These are phyloP conservation scores for Guyanaporus albipodus DNA, from an alignment of 768 basidiomycete species.

Conservation along the genomic window DNA sequence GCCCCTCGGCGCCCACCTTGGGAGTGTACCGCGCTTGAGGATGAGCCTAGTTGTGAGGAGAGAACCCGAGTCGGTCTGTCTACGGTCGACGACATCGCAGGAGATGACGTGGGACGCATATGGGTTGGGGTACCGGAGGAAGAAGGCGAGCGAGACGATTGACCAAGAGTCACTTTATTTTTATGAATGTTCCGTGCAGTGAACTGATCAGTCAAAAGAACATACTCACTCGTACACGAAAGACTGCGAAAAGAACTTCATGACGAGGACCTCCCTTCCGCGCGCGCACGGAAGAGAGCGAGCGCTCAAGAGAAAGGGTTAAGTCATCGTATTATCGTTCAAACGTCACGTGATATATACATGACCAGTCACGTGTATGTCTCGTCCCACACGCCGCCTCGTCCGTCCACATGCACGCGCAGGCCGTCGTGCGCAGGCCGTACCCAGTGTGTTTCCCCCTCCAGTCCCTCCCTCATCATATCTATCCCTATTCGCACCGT, in stretches of 20 bases:
- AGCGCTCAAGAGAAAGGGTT: no score
- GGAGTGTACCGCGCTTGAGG: conserved; percentile 86
- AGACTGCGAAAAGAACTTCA: conserved; percentile 55
- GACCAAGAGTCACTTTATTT: conserved; percentile 83
- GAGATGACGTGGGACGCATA: conserved; percentile 91
- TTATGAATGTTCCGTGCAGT: no score
- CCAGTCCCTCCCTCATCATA: conserved; percentile 44
- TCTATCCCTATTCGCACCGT: conserved; percentile 41
- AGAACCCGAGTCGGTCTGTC: conserved; percentile 65
- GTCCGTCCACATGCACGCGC: conserved; percentile 43
- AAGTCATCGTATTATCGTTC: no score
- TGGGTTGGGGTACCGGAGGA: conserved; percentile 93
- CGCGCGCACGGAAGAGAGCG: no score
- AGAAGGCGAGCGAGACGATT: conserved; percentile 90
- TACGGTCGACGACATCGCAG: conserved; percentile 91
- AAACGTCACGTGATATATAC: conserved; percentile 7
- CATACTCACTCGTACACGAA: conserved; percentile 57
- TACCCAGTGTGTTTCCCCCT: conserved; percentile 50
- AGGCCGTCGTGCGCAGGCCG: conserved; percentile 77
- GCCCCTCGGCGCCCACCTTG: conserved; percentile 85
- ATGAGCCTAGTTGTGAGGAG: conserved; percentile 87
- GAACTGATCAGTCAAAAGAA: no score
- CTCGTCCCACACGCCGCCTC: conserved; percentile 47
- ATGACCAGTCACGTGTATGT: conserved; percentile 37
- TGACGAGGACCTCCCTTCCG: conserved; percentile 40